These are phyloP conservation scores for Paramecium primaurelia DNA, from an alignment of 73 alveolate genomes.

Conservation along the genomic window DNA sequence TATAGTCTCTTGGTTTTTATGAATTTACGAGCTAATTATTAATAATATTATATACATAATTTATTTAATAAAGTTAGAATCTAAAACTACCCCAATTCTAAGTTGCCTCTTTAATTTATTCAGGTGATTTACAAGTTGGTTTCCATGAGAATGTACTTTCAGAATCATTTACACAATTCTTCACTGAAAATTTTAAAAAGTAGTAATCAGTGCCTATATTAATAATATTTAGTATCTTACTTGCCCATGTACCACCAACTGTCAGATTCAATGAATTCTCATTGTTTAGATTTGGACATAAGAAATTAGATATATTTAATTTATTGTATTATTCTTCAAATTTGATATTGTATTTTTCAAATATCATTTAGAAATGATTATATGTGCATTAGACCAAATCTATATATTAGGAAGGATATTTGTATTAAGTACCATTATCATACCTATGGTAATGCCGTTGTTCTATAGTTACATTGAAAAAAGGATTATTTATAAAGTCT, in stretches of 20 bases:
- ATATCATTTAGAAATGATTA: not conserved
- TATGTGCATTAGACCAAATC: not conserved
- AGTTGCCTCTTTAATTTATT: not conserved
- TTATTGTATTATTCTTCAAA: not conserved
- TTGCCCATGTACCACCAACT: not conserved
- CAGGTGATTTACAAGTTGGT: conserved; percentile 34
- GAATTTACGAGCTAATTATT: not conserved
- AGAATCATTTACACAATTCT: not conserved
- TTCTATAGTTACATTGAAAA: not conserved
- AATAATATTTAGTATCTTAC: not conserved
- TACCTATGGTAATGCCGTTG: not conserved
- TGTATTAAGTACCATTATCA: conserved; percentile 33
- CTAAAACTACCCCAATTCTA: not conserved
- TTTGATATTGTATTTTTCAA: not conserved
- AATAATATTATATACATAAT: not conserved
- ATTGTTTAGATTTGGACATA: not conserved
- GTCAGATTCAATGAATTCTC: not conserved
- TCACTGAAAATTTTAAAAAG: conserved; percentile 36
- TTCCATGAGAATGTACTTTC: conserved; percentile 36
- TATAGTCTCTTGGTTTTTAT: not conserved
- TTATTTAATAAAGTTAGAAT: not conserved
- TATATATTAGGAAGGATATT: not conserved
- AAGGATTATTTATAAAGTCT: not conserved
- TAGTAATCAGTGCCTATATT: not conserved
- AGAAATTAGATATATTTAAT: not conserved